Conservation (phyloP, 495 filamentous ascomycete species). For the Neurospora sublineolata region DNA sequence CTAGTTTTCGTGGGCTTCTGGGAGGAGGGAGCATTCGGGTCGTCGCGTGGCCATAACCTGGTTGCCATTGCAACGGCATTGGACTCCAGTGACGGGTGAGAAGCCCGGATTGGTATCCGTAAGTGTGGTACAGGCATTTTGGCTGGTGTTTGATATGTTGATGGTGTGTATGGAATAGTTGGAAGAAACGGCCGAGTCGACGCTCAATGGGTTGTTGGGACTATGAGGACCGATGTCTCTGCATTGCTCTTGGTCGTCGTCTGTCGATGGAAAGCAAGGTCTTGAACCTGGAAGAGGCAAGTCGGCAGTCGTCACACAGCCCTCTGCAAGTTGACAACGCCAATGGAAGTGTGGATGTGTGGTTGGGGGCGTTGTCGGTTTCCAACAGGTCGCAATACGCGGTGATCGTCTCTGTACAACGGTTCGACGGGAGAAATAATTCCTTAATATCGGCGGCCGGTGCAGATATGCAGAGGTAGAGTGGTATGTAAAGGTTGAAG, state of each 20-base stretch:
- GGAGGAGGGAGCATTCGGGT: not conserved
- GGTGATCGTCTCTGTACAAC: not conserved
- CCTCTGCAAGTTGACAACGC: not conserved
- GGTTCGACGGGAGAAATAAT: not conserved
- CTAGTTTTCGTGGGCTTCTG: slow-evolving; percentile 6
- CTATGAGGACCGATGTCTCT: slow-evolving; percentile 10
- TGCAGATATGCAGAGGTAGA: not conserved
- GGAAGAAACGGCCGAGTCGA: not conserved
- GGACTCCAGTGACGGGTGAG: not conserved
- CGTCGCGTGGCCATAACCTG: slow-evolving; percentile 5
- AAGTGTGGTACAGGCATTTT: slow-evolving; percentile 7
- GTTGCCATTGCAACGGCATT: not conserved
- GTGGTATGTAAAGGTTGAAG: not conserved
- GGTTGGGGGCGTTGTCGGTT: not conserved
- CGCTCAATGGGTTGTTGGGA: slow-evolving; percentile 5
- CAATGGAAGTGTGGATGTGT: not conserved
- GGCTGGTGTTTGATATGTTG: not conserved
- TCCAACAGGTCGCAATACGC: not conserved
- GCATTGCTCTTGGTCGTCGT: slow-evolving; percentile 10
- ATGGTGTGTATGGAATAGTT: not conserved
- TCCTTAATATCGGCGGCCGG: not conserved
- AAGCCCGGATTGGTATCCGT: slow-evolving; percentile 9
- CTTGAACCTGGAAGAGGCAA: not conserved
- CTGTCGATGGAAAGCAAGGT: not conserved
- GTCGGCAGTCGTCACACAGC: slow-evolving; percentile 3